Percentiles rank a stretch among this genome's conserved stretches.
Evolutionary conservation across 768 basidiomycete species (phyloP).

Genomic region (Goffeauzyma gilvescens): DNA sequence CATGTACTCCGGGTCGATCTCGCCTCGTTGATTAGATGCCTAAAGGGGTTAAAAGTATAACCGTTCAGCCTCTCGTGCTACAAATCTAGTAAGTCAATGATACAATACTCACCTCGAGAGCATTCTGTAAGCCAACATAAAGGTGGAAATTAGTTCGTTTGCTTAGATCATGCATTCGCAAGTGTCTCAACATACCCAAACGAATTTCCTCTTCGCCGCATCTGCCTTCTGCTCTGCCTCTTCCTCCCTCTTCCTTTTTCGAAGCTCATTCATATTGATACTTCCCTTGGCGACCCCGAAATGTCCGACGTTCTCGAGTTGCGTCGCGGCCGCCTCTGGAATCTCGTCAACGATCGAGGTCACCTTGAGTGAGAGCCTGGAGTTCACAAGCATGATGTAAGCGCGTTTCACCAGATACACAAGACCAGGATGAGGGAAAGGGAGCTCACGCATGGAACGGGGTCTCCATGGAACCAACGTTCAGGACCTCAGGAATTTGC

Average conservation of each 20-base stretch:
- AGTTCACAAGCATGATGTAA: no score
- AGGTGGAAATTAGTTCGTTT: neutral
- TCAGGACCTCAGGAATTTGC: neutral
- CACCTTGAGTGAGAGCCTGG: constrained; percentile 7
- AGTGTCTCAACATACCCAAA: constrained; percentile 6
- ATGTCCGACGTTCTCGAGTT: neutral
- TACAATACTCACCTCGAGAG: neutral
- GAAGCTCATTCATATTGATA: neutral
- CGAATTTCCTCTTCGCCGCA: constrained; percentile 3
- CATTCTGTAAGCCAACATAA: neutral
- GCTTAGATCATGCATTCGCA: neutral
- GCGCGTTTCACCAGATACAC: neutral
- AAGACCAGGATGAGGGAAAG: neutral
- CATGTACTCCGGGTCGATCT: constrained; percentile 10
- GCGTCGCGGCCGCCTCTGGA: neutral
- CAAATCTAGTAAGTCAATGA: neutral
- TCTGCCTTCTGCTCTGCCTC: constrained; percentile 6
- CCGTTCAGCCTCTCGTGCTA: neutral
- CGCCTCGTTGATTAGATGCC: constrained; percentile 5
- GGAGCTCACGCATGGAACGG: constrained; percentile 9
- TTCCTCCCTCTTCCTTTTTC: constrained; percentile 3
- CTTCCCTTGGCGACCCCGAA: neutral
- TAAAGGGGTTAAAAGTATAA: neutral
- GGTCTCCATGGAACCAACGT: constrained; percentile 5
- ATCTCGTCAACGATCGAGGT: constrained; percentile 6